A percentile compares a stretch with the other conserved stretches of the same genome.
Evolutionary conservation across 2,329 filamentous ascomycete genomes (phyloP).

Genomic region (Aspergillus chevalieri): DNA sequence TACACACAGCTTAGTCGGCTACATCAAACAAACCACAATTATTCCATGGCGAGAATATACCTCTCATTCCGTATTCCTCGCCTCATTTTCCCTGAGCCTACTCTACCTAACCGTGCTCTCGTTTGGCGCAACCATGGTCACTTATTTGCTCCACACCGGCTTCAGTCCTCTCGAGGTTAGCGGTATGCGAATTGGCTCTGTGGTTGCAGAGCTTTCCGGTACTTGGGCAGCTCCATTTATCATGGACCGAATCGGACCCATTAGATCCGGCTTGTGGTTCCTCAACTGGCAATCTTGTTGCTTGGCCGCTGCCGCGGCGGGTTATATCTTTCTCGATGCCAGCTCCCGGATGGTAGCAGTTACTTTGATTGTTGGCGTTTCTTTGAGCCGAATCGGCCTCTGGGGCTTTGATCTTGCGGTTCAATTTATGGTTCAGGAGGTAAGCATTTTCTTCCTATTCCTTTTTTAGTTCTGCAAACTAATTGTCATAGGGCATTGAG

Average conservation of each 20-base stretch:
- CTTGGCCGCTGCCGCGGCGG: slow-evolving; percentile 40
- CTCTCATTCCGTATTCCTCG: slow-evolving; percentile 28
- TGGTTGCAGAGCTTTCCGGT: slow-evolving; percentile 48
- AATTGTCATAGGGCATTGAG: slow-evolving; percentile 45
- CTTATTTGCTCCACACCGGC: slow-evolving; percentile 47
- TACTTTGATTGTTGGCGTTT: slow-evolving; percentile 46
- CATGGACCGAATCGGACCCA: slow-evolving; percentile 48
- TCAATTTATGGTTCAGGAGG: slow-evolving; percentile 58
- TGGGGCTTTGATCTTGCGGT: slow-evolving; percentile 58
- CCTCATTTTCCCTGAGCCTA: slow-evolving; percentile 46
- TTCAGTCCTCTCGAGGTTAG: slow-evolving; percentile 46
- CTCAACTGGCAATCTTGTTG: slow-evolving; percentile 61
- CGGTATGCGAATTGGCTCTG: slow-evolving; percentile 42
- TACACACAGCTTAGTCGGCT: not conserved
- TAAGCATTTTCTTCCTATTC: slow-evolving; percentile 18
- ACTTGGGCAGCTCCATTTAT: slow-evolving; percentile 48
- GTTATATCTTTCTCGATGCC: slow-evolving; percentile 35
- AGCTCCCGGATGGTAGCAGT: slow-evolving; percentile 36
- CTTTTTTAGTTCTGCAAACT: not conserved
- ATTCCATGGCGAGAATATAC: slow-evolving; percentile 24
- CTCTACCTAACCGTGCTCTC: slow-evolving; percentile 53
- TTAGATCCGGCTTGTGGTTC: slow-evolving; percentile 66
- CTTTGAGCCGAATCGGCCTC: slow-evolving; percentile 54
- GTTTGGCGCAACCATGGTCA: slow-evolving; percentile 51
- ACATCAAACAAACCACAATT: not conserved